Percentiles rank a stretch among this genome's conserved stretches.
Conservation (phyloP, 805 yeast genomes). For the Candida nemodendra region DNA sequence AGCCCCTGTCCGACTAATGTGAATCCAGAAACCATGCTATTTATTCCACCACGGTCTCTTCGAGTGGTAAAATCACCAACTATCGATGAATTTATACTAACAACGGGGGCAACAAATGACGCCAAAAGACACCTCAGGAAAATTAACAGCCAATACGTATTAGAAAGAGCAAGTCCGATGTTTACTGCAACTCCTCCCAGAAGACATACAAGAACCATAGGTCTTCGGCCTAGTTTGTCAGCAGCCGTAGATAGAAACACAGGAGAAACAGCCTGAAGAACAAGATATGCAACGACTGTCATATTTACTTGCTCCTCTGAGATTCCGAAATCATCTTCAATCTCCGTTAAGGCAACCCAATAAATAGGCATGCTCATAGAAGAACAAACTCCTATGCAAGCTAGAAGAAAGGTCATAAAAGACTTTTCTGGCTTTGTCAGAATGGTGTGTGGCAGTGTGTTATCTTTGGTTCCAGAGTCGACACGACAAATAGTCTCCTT, state of each 20-base stretch:
- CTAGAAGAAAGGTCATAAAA: constrained; percentile 40
- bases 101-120: constrained; percentile 70
- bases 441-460: constrained; percentile 40
- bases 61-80: constrained; percentile 72
- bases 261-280: constrained; percentile 78
- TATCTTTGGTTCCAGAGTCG: too few species aligned
- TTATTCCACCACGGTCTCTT: constrained; percentile 65
- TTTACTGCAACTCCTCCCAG: constrained; percentile 57
- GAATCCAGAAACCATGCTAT: constrained; percentile 64
- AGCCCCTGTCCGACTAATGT: constrained; percentile 72
- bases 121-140: constrained; percentile 76
- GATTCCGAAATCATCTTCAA: constrained; percentile 54
- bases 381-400: constrained; percentile 59
- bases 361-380: constrained; percentile 75
- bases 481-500: too few species aligned
- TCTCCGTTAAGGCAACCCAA: constrained; percentile 68
- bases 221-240: constrained; percentile 72
- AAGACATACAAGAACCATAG: constrained; percentile 56
- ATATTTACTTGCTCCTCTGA: constrained; percentile 59
- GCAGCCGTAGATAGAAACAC: constrained; percentile 65
- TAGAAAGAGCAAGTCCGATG: constrained; percentile 61
- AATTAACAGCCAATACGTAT: constrained; percentile 59
- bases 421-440: constrained; percentile 41
- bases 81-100: constrained; percentile 67
- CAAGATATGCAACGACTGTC: constrained; percentile 72